These are phyloP conservation scores for Crithidia thermophila DNA, from an alignment of 208 protist genomes.

Conservation along the genomic window DNA sequence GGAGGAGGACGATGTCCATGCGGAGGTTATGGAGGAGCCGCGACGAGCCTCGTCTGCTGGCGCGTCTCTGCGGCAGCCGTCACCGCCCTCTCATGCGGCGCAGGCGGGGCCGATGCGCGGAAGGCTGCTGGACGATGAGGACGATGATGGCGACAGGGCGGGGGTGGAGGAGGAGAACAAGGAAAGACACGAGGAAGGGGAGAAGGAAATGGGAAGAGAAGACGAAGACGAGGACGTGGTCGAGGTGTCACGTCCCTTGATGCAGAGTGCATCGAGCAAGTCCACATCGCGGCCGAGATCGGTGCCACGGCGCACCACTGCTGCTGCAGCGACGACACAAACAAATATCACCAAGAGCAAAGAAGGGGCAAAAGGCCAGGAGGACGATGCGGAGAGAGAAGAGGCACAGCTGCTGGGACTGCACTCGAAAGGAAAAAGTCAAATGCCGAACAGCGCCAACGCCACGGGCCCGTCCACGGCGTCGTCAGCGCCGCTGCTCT, in stretches of 20 bases:
- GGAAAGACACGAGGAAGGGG: not conserved
- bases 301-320: not conserved
- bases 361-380: not conserved
- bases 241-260: not conserved
- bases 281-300: not conserved
- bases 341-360: no score
- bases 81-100: no score
- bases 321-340: no score
- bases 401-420: not conserved
- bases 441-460: not conserved
- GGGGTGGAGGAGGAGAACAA: no score
- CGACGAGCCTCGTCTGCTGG: conserved; percentile 16
- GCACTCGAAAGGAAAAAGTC: not conserved
- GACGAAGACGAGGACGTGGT: not conserved
- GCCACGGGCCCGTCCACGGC: not conserved
- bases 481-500: not conserved
- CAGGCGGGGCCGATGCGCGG: no score
- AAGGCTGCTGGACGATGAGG: no score
- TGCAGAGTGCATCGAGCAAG: not conserved
- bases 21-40: not conserved
- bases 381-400: not conserved
- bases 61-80: not conserved
- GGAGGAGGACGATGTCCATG: no score
- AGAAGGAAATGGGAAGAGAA: no score
- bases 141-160: conserved; percentile 14